These are phyloP conservation scores for Zygosaccharomyces rouxii DNA, from an alignment of 805 yeast genomes.

Conservation along the genomic window DNA sequence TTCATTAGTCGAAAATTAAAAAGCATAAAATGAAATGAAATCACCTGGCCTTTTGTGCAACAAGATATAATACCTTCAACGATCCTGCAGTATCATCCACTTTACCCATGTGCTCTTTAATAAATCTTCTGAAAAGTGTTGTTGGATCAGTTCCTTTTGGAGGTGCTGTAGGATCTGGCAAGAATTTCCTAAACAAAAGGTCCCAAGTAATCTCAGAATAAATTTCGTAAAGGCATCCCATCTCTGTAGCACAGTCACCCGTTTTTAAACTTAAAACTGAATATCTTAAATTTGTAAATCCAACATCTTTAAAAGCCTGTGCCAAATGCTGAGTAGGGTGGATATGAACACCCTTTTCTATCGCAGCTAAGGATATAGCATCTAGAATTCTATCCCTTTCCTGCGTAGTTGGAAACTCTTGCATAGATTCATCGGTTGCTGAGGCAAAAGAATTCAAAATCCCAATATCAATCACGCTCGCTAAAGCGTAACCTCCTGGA, in stretches of 20 bases:
- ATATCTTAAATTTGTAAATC: conserved; percentile 29
- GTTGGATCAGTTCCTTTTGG: conserved; percentile 21
- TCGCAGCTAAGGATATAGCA: conserved; percentile 25
- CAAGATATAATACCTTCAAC: conserved; percentile 22
- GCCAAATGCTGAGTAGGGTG: conserved; percentile 29
- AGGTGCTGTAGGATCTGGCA: conserved; percentile 13
- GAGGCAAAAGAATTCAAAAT: conserved; percentile 17
- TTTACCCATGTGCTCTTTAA: conserved; percentile 28
- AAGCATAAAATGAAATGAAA: background rate
- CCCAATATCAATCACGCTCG: conserved; percentile 22
- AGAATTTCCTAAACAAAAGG: conserved; percentile 16
- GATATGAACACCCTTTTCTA: conserved; percentile 26
- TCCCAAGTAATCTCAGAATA: conserved; percentile 22
- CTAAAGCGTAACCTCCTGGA: conserved; percentile 32
- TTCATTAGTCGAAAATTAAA: background rate
- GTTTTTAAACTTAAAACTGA: conserved; percentile 25
- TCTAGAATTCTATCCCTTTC: conserved; percentile 26
- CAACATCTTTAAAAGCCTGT: conserved; percentile 25
- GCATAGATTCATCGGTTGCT: conserved; percentile 4
- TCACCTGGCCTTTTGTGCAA: conserved; percentile 30
- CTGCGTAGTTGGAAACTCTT: conserved; percentile 18
- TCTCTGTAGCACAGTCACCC: conserved; percentile 29
- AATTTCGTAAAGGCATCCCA: conserved; percentile 32
- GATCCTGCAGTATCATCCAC: conserved; percentile 29
- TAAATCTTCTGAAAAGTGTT: conserved; percentile 24